Percentiles rank a stretch among this genome's conserved stretches.
phyloP scores from a whole-genome alignment of 305 asterid species.

The Plantago coronopus region DNA sequence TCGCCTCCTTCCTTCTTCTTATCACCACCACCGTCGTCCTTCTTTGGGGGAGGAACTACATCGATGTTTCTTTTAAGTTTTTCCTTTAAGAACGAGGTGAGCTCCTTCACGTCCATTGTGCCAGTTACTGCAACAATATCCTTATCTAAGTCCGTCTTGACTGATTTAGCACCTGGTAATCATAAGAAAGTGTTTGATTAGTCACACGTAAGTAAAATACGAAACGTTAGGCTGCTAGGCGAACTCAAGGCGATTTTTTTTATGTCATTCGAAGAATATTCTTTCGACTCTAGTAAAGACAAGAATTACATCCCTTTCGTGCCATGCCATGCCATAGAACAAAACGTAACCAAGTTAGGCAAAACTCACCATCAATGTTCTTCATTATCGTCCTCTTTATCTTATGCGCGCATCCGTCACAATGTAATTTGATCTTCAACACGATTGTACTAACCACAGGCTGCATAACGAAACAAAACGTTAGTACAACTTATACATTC shows the following conservation, averaged over 20 bases:
- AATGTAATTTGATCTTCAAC: conserved; percentile 63
- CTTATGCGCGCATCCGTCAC: conserved; percentile 68
- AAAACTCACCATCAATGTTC: conserved; percentile 54
- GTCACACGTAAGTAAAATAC: no score
- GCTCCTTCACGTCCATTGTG: conserved; percentile 48
- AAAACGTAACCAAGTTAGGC: conserved; percentile 10
- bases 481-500: background rate
- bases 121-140: conserved; percentile 60
- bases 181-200: background rate
- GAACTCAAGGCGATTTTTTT: conserved; percentile 1
- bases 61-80: conserved; percentile 51
- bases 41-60: conserved; percentile 38
- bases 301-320: background rate
- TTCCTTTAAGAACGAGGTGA: conserved; percentile 40
- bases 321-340: background rate
- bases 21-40: conserved; percentile 31
- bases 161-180: conserved; percentile 46
- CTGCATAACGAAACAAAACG: conserved; percentile 26
- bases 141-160: conserved; percentile 38
- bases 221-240: no score
- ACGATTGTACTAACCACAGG: conserved; percentile 43
- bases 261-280: conserved; percentile 10
- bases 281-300: background rate
- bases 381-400: conserved; percentile 49
- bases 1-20: conserved; percentile 12